Base-by-base conservation (phyloP, 2,329 filamentous ascomycete genomes). In the Xylariomycetidae sp. region DNA sequence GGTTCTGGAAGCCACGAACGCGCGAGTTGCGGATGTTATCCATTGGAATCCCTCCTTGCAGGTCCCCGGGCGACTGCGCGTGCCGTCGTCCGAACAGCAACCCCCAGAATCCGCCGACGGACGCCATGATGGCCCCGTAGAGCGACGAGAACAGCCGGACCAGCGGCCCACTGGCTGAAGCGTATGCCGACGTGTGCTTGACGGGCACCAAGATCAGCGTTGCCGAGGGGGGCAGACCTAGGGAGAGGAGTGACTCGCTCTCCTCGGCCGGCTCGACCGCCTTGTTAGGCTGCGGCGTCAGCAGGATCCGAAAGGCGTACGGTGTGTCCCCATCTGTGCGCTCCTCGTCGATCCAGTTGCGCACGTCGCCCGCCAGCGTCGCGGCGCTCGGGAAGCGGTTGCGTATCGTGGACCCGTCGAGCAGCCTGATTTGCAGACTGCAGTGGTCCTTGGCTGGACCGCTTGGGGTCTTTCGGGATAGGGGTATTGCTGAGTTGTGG, bases 251-350 rank as follows among this genome's bases (percentile, higher is more conserved):
- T 0, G 72, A 68, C 43, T 79, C 67, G 22, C 68, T 70, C 58
- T 95, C 90, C 42, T 95, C 88, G 0, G 74, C 70, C 4, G 80
- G 74, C 20, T 82, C 80, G 37, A 96, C 79, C 8, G 73, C 76
- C 42, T 76, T 77, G 54, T 82, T 92, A 2, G 87, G 85, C 14
- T 78, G 63, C 0, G 89, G 89, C 0, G 84, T 80, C 3, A 93
- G 69, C 22, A 95, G 79, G 29, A 93, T 77, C 52, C 88, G 87
- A 62, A 96, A 89, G 10, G 73, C 82, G 58, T 88, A 96, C 0
- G 87, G 85, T 10, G 68, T 56, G 19, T 70, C 65, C 14, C 70
- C 72, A 26, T 75, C 72, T 9, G 58, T 64, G 41, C 76, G 67
- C 22, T 74, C 67, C 36, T 71, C 64, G 34, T 90, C 84, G 6